Evolutionary conservation across 768 basidiomycete genomes (phyloP).

Genomic region (Exsudoporus frostii): DNA sequence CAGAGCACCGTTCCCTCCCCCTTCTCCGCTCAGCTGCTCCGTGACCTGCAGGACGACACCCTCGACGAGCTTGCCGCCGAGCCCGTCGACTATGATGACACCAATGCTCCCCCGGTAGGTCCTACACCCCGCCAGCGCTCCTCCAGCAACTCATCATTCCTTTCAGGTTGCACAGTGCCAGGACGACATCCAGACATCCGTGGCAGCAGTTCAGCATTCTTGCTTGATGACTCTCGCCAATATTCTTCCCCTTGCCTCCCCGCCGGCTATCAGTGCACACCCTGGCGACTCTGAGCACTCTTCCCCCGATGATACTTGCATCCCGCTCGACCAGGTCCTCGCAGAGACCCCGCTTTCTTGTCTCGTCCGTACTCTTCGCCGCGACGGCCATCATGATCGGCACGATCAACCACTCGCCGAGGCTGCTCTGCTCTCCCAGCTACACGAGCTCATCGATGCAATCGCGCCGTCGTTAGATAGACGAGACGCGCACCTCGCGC

Average conservation of each 20-base stretch:
- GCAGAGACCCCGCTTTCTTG: slow-evolving; percentile 18
- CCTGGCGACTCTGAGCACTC: slow-evolving; percentile 59
- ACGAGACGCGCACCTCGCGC: slow-evolving; percentile 61
- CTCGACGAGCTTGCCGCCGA: slow-evolving; percentile 24
- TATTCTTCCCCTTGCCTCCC: slow-evolving; percentile 51
- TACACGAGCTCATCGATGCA: slow-evolving; percentile 50
- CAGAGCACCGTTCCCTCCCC: slow-evolving; percentile 19
- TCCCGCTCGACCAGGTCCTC: slow-evolving; percentile 14
- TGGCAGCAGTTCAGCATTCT: slow-evolving; percentile 67
- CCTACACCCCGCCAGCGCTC: background rate
- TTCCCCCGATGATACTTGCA: slow-evolving; percentile 37
- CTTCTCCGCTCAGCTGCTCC: slow-evolving; percentile 19
- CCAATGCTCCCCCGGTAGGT: slow-evolving; percentile 8
- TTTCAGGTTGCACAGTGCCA: slow-evolving; percentile 25
- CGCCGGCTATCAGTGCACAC: slow-evolving; percentile 20
- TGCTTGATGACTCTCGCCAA: slow-evolving; percentile 73
- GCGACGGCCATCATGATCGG: slow-evolving; percentile 3
- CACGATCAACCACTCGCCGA: slow-evolving; percentile 40
- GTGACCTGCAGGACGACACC: slow-evolving; percentile 4
- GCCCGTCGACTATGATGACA: slow-evolving; percentile 19
- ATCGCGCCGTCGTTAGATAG: slow-evolving; percentile 42
- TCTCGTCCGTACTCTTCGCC: slow-evolving; percentile 19
- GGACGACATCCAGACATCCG: slow-evolving; percentile 69
- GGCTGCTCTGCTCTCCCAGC: slow-evolving; percentile 55
- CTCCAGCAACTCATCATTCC: background rate